Evolutionary conservation across 805 yeast species (phyloP), one percentile per base, ranked within the genome.

Genomic region (Torulaspora quercuum): DNA sequence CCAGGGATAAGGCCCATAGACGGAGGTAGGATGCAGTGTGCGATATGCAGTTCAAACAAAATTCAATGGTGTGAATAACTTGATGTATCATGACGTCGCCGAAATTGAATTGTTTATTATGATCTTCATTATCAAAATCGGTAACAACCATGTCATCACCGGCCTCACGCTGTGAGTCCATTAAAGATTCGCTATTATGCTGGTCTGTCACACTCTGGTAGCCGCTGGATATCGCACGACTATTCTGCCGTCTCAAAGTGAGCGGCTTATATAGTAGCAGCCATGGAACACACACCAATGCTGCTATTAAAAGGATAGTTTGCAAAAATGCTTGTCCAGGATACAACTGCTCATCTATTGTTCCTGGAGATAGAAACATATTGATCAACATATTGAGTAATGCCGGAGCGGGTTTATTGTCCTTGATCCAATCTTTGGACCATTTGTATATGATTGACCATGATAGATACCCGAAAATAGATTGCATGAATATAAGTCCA

Each of bases 81-180:
- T 90, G 98, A 63, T 90, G 96, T 51, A 90, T 90, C 81, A 90
- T 82, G 21, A 92, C 77, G 54, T 90, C 98, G 30, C 97, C 97
- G 59, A 90, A 85, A 44, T 80, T 75, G 53, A 80, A 81, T 29
- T 66, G 80, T 24, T 69, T 76, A 46, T 72, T 72, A 7, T 46
- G 46, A 12, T 44, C 46, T 15, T 41, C 46, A 29, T 67, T 77
- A 35, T 67, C 76, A 14, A 35, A 76, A 39, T 67, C 70, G 41
- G 73, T 74, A 6, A 63, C 52, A 5, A 58, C 41, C 51, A 58
- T 50, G 12, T 73, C 82, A 31, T 69, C 75, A 11, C 67, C 76
- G 23, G 68, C 78, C 27, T 72, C 76, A 29, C 68, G 78, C 28
- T 65, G 68, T 29, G 60, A 55, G 11, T 55, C 64, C 8, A 55